These are phyloP conservation scores for Xerocomellus dryophilus DNA, from an alignment of 768 basidiomycete species.

Conservation along the genomic window DNA sequence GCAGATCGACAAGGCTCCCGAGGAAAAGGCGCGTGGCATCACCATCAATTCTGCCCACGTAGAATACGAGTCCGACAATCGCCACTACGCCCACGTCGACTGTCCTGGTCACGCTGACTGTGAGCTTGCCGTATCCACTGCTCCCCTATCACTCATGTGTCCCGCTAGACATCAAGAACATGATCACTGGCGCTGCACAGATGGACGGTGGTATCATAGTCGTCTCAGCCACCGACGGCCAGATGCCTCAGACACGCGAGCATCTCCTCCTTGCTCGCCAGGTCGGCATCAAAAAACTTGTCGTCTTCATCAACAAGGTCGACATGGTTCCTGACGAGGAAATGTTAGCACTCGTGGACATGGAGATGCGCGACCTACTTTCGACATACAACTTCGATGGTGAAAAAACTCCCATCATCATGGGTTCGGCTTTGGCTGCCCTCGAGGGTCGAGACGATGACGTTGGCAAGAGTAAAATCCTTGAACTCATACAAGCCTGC, in stretches of 20 bases:
- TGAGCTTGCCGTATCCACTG: conserved; percentile 36
- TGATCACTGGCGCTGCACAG: conserved; percentile 98
- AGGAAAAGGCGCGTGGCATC: conserved; percentile 99
- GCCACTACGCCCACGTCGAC: conserved; percentile 98
- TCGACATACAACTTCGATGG: conserved; percentile 93
- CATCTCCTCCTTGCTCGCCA: conserved; percentile 96
- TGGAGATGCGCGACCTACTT: conserved; percentile 99
- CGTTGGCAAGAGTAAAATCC: conserved; percentile 76
- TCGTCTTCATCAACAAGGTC: conserved; percentile 99
- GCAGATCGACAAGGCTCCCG: conserved; percentile 98
- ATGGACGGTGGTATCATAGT: conserved; percentile 97
- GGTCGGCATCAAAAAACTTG: conserved; percentile 94
- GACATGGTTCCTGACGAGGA: conserved; percentile 95
- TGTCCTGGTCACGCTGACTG: conserved; percentile 97
- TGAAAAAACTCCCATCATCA: conserved; percentile 95
- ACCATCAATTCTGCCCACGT: conserved; percentile 99
- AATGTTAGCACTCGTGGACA: conserved; percentile 98
- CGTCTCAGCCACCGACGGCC: conserved; percentile 97
- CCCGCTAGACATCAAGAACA: conserved; percentile 84
- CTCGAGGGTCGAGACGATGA: conserved; percentile 82
- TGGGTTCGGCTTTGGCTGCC: conserved; percentile 95
- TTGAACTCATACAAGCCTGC: conserved; percentile 79
- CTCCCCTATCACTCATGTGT: conserved; percentile 2
- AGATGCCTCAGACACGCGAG: conserved; percentile 99
- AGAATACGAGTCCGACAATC: conserved; percentile 87